Evolutionary conservation across 805 yeast species (phyloP).

Genomic region (Starmerella vaccinii): DNA sequence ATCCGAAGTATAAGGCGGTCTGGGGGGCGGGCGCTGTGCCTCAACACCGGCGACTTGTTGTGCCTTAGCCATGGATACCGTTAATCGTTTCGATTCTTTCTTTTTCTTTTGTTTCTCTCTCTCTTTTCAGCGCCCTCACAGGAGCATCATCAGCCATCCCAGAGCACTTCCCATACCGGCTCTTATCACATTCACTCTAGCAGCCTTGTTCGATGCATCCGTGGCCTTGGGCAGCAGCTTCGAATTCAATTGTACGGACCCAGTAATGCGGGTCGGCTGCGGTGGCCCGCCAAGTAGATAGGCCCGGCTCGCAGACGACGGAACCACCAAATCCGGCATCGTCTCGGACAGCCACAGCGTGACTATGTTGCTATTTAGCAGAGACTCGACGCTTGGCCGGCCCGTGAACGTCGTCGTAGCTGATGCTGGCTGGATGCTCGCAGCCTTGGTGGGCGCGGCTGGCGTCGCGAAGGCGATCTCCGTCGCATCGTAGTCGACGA

Average conservation of each 20-base stretch:
- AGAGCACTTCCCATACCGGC: not conserved
- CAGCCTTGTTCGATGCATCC: constrained; percentile 7
- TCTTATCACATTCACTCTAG: too few species aligned
- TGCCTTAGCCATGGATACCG: too few species aligned
- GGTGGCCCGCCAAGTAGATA: constrained; percentile 1
- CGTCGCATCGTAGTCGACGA: constrained; percentile 13
- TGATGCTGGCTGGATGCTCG: not conserved
- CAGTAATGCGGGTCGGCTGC: not conserved
- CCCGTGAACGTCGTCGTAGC: not conserved
- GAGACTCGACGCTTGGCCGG: not conserved
- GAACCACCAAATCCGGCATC: not conserved
- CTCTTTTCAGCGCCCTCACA: too few species aligned
- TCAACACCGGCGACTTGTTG: too few species aligned
- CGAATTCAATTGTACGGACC: not conserved
- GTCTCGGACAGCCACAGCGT: not conserved
- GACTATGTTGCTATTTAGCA: not conserved
- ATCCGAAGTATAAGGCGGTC: too few species aligned
- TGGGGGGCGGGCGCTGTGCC: too few species aligned
- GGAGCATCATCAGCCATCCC: not conserved
- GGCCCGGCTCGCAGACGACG: not conserved
- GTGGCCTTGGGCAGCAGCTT: constrained; percentile 5
- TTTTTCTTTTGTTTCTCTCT: too few species aligned
- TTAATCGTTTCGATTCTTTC: too few species aligned
- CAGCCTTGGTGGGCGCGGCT: not conserved
- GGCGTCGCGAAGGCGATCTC: constrained; percentile 12